Base-by-base conservation (phyloP, 176 grass and related monocot genomes). In the Hsuehochloa calcarea region DNA sequence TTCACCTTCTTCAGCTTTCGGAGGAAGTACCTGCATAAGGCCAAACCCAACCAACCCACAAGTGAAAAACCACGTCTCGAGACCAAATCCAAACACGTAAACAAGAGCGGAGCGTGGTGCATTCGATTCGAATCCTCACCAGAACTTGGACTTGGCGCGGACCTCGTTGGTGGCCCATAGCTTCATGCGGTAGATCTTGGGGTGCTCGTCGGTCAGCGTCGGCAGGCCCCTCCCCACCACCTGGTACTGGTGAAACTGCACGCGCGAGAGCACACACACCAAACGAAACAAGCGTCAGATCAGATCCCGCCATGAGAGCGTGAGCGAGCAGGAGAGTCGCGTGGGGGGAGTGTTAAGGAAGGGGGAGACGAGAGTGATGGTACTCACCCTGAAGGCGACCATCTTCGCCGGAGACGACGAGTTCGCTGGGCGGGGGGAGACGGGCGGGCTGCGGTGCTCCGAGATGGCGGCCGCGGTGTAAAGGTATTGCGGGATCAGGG, bases 231-330 rank as follows among this genome's bases (percentile, higher is more conserved):
- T 92, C 47, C 90, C 90, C 5, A 94, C 92, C 75, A 97, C 90
- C 80, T 92, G 89, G 82, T 94, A 90, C 85, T 92, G 92, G 80
- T 92, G 94, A 80, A 97, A 92, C 94, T 97, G 92, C 67, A 72
- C 35, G 14, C 55, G 27, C 74, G 25, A 37, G 81, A 35, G 8
- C 39, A 12, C 56, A 63, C 4, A 13, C 60, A 25, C 5, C 75
- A 58, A 69, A 63, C 27, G 15, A 61, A 70, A 20, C 45, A 37
- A 65, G 35, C 15, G 47, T 77, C 51, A 72, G 67, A 41, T 68
- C 37, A 69, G 51, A 82, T 59, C 41, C 44, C 52, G 4, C 59
- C 65, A 67, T 56, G 10, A 37, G 9, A 14, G 13, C 62, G 3
- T 46, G 27, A 31, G 1, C 43, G 44, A 45, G 11, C 20, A 11